Conservation (phyloP, 495 filamentous ascomycete genomes). For the Eremomyces bilateralis region DNA sequence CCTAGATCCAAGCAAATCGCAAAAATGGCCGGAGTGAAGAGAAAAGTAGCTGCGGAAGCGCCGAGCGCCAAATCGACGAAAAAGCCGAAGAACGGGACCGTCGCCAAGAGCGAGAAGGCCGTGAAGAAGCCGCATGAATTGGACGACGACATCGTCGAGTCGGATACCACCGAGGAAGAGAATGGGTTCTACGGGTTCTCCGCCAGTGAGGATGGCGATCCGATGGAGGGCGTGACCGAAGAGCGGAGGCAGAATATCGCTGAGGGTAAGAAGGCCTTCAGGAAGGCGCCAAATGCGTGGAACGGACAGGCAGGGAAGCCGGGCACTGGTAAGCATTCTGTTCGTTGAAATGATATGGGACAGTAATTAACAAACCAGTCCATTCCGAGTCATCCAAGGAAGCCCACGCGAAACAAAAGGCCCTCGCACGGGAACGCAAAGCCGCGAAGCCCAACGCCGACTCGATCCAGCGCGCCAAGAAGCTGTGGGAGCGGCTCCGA, state of each 20-base stretch:
- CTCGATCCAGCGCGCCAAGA: constrained; percentile 70
- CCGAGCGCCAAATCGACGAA: neutral
- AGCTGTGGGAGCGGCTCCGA: constrained; percentile 86
- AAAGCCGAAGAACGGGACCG: too few species aligned
- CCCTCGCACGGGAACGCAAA: constrained; percentile 70
- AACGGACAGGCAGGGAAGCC: neutral
- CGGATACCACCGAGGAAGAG: constrained; percentile 14
- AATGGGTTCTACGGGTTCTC: constrained; percentile 13
- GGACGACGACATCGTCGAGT: constrained; percentile 12
- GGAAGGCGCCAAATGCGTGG: neutral
- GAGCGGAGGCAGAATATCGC: neutral
- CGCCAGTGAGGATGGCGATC: constrained; percentile 5
- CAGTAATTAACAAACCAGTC: neutral
- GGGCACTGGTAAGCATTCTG: neutral
- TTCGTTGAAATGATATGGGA: neutral
- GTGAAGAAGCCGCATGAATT: constrained; percentile 2
- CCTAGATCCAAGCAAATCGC: too few species aligned
- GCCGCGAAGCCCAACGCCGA: constrained; percentile 81
- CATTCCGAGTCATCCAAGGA: constrained; percentile 37
- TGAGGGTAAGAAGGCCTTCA: neutral
- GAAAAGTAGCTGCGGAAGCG: neutral
- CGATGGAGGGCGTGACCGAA: constrained; percentile 1
- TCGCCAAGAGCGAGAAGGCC: constrained; percentile 4
- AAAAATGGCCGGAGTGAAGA: neutral
- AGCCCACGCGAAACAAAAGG: constrained; percentile 81